Conservation (phyloP, 495 filamentous ascomycete species). For the Penicillium ochrochloron region DNA sequence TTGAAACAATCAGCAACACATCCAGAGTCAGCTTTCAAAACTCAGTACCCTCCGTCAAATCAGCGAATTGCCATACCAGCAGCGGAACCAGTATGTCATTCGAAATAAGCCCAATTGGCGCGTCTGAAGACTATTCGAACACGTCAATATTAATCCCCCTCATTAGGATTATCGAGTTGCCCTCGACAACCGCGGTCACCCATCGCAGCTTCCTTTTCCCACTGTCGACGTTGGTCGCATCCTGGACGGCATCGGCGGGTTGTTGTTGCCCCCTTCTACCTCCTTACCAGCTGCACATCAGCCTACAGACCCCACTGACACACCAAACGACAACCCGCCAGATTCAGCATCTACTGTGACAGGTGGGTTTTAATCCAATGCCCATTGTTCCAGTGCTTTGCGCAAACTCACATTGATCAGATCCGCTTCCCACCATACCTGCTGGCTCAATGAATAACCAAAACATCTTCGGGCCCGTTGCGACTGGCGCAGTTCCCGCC, state of each 20-base stretch:
- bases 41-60: constrained; percentile 43
- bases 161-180: constrained; percentile 42
- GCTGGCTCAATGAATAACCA: constrained; percentile 36
- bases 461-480: constrained; percentile 63
- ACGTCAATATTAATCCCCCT: constrained; percentile 7
- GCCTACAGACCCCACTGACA: background rate
- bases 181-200: constrained; percentile 49
- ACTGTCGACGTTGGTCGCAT: constrained; percentile 27
- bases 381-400: background rate
- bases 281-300: background rate
- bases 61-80: constrained; percentile 33
- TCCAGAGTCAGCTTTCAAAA: constrained; percentile 33
- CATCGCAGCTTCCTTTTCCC: constrained; percentile 43
- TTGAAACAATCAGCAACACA: constrained; percentile 26
- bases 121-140: background rate
- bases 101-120: background rate
- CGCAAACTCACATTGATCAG: constrained; percentile 17
- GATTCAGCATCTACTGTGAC: background rate
- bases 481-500: constrained; percentile 59
- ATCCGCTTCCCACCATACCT: constrained; percentile 2
- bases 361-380: background rate
- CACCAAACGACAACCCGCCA: background rate
- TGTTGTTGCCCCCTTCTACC: constrained; percentile 19
- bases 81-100: constrained; percentile 39
- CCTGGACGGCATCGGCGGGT: constrained; percentile 31